A percentile compares a stretch with the other conserved stretches of the same genome.
Evolutionary conservation across 2,329 filamentous ascomycete genomes (phyloP).

Genomic region (Botryosphaeria dothidea): DNA sequence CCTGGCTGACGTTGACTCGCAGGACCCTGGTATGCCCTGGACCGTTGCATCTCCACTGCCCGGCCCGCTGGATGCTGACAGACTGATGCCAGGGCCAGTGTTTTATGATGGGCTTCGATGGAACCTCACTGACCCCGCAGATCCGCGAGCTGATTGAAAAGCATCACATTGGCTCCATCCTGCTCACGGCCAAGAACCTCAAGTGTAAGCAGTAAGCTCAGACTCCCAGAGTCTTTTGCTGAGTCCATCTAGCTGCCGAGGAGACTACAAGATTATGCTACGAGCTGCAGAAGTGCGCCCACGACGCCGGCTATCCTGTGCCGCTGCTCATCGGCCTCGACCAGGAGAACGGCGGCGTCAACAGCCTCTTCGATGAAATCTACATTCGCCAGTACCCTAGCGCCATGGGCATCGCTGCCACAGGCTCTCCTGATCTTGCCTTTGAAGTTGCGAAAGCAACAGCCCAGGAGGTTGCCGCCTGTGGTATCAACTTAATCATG

Average conservation of each 20-base stretch:
- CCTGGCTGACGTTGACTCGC: constrained; percentile 37
- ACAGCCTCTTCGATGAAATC: constrained; percentile 93
- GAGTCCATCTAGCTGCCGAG: constrained; percentile 69
- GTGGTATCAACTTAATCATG: constrained; percentile 94
- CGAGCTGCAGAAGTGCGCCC: constrained; percentile 89
- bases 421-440: constrained; percentile 79
- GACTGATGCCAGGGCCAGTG: constrained; percentile 62
- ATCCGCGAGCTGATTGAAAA: constrained; percentile 79
- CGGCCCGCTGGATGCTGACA: constrained; percentile 28
- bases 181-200: constrained; percentile 80
- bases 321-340: constrained; percentile 89
- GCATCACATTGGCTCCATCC: constrained; percentile 84
- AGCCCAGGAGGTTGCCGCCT: constrained; percentile 86
- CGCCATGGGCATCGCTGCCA: constrained; percentile 94
- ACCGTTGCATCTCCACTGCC: constrained; percentile 22
- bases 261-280: constrained; percentile 86
- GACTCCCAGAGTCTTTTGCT: constrained; percentile 20
- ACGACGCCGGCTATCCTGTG: constrained; percentile 83
- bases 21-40: constrained; percentile 45
- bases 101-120: constrained; percentile 85
- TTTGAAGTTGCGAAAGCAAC: constrained; percentile 92
- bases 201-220: constrained; percentile 61
- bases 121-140: constrained; percentile 78
- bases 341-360: constrained; percentile 97
- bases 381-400: constrained; percentile 96